Percentiles rank a stretch among this genome's conserved stretches.
These are phyloP conservation scores for Aeminium ludgeri DNA, from an alignment of 495 filamentous ascomycete species.

Conservation along the genomic window DNA sequence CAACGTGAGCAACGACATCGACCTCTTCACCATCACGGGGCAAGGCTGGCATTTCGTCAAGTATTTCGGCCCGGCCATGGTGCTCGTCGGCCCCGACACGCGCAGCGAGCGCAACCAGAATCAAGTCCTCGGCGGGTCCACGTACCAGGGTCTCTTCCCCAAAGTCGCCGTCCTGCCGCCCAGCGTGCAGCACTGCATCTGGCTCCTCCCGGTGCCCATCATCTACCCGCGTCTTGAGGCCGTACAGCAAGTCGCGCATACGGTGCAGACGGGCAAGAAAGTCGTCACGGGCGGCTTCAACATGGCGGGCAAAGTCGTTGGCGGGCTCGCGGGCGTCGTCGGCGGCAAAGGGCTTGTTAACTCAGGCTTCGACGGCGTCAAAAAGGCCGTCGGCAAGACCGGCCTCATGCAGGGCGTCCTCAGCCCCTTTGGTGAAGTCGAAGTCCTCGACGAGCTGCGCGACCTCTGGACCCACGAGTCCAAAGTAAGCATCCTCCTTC, in stretches of 20 bases:
- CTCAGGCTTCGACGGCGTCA: constrained; percentile 81
- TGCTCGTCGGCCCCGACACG: constrained; percentile 76
- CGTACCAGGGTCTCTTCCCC: constrained; percentile 92
- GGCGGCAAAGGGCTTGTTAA: constrained; percentile 83
- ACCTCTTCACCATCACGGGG: constrained; percentile 93
- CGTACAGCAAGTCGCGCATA: constrained; percentile 74
- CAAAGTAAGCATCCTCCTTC: constrained; percentile 37
- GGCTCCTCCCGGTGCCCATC: constrained; percentile 81
- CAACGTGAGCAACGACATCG: constrained; percentile 65
- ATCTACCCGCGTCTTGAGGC: constrained; percentile 85
- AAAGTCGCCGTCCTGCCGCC: constrained; percentile 85
- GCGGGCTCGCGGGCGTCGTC: constrained; percentile 83
- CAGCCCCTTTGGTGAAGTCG: constrained; percentile 93
- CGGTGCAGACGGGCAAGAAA: constrained; percentile 88
- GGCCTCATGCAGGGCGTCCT: constrained; percentile 88
- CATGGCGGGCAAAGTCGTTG: constrained; percentile 79
- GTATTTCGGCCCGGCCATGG: constrained; percentile 79
- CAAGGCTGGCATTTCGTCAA: constrained; percentile 98
- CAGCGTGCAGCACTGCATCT: constrained; percentile 86
- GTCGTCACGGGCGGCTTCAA: constrained; percentile 92
- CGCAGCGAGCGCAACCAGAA: constrained; percentile 78
- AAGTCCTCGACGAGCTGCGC: constrained; percentile 79
- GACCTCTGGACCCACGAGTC: constrained; percentile 97
- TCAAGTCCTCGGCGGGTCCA: constrained; percentile 89
- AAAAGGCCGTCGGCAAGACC: constrained; percentile 85